Conservation (phyloP, 2,329 filamentous ascomycete species). For the Exophiala aquamarina region DNA sequence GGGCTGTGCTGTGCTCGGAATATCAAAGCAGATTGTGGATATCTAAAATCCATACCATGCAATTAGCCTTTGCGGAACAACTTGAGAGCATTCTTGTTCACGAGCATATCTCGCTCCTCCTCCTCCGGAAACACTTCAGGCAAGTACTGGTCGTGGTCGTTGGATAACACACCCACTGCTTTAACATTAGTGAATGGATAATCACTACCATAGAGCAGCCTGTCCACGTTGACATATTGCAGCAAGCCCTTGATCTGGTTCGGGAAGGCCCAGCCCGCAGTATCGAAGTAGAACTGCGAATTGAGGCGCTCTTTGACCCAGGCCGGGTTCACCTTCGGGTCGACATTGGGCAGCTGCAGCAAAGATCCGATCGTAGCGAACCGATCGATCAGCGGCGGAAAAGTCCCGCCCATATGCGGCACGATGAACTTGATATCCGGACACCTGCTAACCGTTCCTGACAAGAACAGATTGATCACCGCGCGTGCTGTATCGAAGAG, state of each 20-base stretch:
- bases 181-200: conserved; percentile 24
- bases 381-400: conserved; percentile 35
- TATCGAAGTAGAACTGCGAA: conserved; percentile 28
- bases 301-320: conserved; percentile 27
- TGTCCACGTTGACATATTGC: conserved; percentile 24
- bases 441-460: conserved; percentile 46
- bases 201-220: conserved; percentile 28
- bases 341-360: conserved; percentile 23
- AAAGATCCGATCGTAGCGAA: conserved; percentile 20
- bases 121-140: conserved; percentile 21
- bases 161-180: conserved; percentile 16
- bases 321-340: conserved; percentile 14
- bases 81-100: conserved; percentile 21
- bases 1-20: not conserved
- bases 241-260: conserved; percentile 27
- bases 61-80: conserved; percentile 10
- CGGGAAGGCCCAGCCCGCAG: conserved; percentile 27
- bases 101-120: conserved; percentile 22
- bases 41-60: not conserved
- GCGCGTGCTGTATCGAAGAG: conserved; percentile 54
- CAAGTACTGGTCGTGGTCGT: conserved; percentile 25
- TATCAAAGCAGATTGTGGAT: too few relatives aligned
- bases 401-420: conserved; percentile 48
- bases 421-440: conserved; percentile 50
- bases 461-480: conserved; percentile 50